Conservation (phyloP, 1,284 basidiomycete genomes). For the Coniferiporia sulphurascens region DNA sequence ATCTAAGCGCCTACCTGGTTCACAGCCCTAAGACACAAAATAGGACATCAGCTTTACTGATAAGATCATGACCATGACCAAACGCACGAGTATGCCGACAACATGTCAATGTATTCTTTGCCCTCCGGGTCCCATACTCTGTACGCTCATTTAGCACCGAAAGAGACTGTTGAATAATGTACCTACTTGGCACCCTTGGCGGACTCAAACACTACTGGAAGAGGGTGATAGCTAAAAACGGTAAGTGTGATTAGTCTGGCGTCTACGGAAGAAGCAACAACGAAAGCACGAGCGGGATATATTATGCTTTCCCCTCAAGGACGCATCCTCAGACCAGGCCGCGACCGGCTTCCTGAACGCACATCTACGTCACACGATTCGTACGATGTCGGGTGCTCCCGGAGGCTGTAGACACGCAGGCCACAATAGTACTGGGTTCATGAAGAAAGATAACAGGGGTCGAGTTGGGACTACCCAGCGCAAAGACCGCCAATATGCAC, state of each 20-base stretch:
- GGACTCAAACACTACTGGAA: slow-evolving; percentile 91
- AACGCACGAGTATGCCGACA: slow-evolving; percentile 93
- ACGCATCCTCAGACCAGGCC: background rate
- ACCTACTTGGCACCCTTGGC: slow-evolving; percentile 84
- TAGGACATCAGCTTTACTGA: slow-evolving; percentile 8
- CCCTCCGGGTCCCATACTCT: slow-evolving; percentile 98
- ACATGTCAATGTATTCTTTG: slow-evolving; percentile 91
- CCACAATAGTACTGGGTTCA: background rate
- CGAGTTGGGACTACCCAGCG: background rate
- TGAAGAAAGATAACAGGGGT: background rate
- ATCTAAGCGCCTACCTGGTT: slow-evolving; percentile 59
- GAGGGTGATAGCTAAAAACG: slow-evolving; percentile 86
- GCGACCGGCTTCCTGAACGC: background rate
- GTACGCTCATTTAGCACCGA: slow-evolving; percentile 22
- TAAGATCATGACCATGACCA: background rate
- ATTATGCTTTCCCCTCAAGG: background rate
- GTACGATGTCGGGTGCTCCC: background rate
- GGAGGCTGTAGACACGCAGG: background rate
- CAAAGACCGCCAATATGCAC: background rate
- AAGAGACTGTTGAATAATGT: background rate
- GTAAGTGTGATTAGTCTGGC: slow-evolving; percentile 30
- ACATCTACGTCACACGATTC: background rate
- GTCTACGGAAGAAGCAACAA: slow-evolving; percentile 21
- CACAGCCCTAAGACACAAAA: slow-evolving; percentile 54
- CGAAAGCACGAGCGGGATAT: slow-evolving; percentile 12